Evolutionary conservation across 306 rosid genomes (phyloP), one percentile per base, ranked within the genome.

Genomic region (Castanospermum australe): DNA sequence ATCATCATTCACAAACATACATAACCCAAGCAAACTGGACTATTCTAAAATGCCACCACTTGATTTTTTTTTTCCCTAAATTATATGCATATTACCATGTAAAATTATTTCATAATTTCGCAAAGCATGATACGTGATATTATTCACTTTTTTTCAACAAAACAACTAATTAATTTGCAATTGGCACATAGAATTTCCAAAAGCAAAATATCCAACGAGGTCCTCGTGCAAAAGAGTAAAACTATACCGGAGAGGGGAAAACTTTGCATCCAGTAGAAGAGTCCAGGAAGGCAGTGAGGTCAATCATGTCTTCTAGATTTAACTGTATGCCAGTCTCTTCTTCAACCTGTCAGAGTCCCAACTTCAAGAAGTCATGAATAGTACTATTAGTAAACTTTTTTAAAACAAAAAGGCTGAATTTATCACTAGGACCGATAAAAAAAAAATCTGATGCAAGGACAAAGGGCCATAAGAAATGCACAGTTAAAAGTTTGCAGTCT

Each of bases 241-340:
- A 73, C 50, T 84, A 63, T 84, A 92, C 99, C 0, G 90, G 90
- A 50, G 97, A 94, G 70, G 97, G 97, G 62, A 91, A 76, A 84
- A 91, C 83, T 87, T 86, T 83, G 85, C 87, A 56, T 71, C 97
- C 97, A 28, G 99, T 89, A 42, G 92, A 79, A 47, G 91, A 81
- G 76, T 92, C 92, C 57, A 92, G 87, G 79, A 91, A 91, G 73
- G 95, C 89, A 20, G 97, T 92, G 35, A 94, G 97, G 73, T 94
- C 95, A 73, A 91, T 77, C 99, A 92, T 79, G 86, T 89, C 91
- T 73, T 87, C 91, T 56, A 87, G 77, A 21, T 88, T 88, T 72
- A 94, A 87, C 57, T 78, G 81, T 83, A 92, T 89, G 25, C 99
- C 99, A 28, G 81, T 91, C 74, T 94, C 99, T 85, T 92, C 99